Percentiles rank a stretch among this genome's conserved stretches.
These are phyloP conservation scores for Hibiscus trionum DNA, from an alignment of 345 rosid species.

Conservation along the genomic window DNA sequence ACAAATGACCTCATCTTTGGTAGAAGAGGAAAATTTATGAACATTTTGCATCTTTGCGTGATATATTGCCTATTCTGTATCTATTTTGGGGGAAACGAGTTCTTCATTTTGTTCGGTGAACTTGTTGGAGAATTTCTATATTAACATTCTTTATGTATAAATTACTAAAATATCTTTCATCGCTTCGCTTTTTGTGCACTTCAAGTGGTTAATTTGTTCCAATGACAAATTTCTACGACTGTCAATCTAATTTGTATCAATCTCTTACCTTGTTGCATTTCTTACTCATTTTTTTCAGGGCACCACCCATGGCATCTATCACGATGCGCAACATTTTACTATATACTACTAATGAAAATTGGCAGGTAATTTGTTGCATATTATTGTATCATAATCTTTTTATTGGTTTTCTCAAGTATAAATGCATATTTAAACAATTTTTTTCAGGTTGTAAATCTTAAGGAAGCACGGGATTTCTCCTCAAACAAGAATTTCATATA, in stretches of 20 bases:
- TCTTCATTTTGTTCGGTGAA: neutral
- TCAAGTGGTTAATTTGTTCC: neutral
- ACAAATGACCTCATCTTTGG: neutral
- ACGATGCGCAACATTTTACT: constrained; percentile 79
- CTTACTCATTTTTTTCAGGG: constrained; percentile 42
- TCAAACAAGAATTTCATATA: constrained; percentile 67
- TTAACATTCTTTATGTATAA: neutral
- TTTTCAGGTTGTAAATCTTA: constrained; percentile 80
- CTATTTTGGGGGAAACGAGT: neutral
- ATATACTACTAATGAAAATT: constrained; percentile 82
- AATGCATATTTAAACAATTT: constrained; percentile 1
- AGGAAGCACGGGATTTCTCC: constrained; percentile 93
- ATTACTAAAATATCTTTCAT: neutral
- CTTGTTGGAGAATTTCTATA: neutral
- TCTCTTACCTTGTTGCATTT: neutral
- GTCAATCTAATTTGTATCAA: neutral
- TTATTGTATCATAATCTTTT: neutral
- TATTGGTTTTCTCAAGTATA: neutral
- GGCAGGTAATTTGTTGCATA: constrained; percentile 55
- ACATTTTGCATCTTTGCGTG: neutral
- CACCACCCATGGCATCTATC: constrained; percentile 88
- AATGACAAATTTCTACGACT: neutral
- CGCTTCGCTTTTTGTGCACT: neutral
- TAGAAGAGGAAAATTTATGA: neutral
- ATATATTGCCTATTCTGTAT: neutral